Conservation (phyloP, 2,329 filamentous ascomycete species). For the Hymenoscyphus albidus region DNA sequence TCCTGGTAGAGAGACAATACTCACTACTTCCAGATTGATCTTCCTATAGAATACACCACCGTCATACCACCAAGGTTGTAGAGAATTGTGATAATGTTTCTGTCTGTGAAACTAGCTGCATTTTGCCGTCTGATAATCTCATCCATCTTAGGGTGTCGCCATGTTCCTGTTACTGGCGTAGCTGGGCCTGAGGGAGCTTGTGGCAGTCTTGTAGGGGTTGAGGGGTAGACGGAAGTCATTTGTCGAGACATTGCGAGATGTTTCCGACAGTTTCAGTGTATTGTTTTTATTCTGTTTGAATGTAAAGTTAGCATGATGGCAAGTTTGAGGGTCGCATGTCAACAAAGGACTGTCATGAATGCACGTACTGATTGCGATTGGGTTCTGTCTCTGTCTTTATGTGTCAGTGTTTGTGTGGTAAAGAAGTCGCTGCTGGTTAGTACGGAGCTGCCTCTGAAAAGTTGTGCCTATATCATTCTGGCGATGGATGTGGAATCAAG, state of each 20-base stretch:
- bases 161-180: slow-evolving; percentile 60
- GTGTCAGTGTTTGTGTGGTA: background rate
- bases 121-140: slow-evolving; percentile 83
- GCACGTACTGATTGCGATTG: background rate
- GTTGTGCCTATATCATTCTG: background rate
- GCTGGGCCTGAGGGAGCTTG: slow-evolving; percentile 19
- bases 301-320: background rate
- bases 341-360: slow-evolving; percentile 14
- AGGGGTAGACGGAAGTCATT: slow-evolving; percentile 25
- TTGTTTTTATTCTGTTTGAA: background rate
- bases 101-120: slow-evolving; percentile 72
- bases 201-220: slow-evolving; percentile 23
- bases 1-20: slow-evolving; percentile 6
- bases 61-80: slow-evolving; percentile 61
- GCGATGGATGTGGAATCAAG: background rate
- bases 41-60: slow-evolving; percentile 44
- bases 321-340: slow-evolving; percentile 11
- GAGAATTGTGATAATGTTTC: slow-evolving; percentile 66
- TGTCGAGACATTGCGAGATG: slow-evolving; percentile 5
- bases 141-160: slow-evolving; percentile 83
- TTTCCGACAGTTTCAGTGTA: too few species aligned
- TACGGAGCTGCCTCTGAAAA: slow-evolving; percentile 12
- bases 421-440: slow-evolving; percentile 20
- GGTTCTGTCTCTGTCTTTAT: background rate
- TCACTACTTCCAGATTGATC: slow-evolving; percentile 31